These are phyloP conservation scores for Endocarpon pusillum DNA, from an alignment of 495 filamentous ascomycete genomes.

Conservation along the genomic window DNA sequence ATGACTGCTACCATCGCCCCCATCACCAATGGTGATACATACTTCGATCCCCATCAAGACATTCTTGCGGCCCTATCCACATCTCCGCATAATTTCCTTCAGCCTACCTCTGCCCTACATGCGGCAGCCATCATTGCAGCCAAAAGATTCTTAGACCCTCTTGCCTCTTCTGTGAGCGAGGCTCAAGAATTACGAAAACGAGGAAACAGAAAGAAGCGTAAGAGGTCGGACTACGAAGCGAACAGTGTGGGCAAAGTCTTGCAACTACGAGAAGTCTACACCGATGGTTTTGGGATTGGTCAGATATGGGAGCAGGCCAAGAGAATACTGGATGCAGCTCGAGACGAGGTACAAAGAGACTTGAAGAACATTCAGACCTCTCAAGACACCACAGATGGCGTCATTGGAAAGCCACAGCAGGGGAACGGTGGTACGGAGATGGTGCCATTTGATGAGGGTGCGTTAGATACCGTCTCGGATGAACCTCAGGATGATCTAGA, in stretches of 20 bases:
- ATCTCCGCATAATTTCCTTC: slow-evolving; percentile 44
- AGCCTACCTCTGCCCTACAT: slow-evolving; percentile 45
- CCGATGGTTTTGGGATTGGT: slow-evolving; percentile 70
- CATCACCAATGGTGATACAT: slow-evolving; percentile 14
- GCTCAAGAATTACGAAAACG: slow-evolving; percentile 42
- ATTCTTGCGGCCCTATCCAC: slow-evolving; percentile 30
- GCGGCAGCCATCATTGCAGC: slow-evolving; percentile 46
- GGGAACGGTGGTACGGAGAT: slow-evolving; percentile 11
- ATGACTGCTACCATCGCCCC: too few species aligned
- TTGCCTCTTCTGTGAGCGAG: slow-evolving; percentile 51
- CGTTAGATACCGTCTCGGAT: slow-evolving; percentile 11
- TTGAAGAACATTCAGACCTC: slow-evolving; percentile 1
- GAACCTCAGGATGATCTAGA: slow-evolving; percentile 11
- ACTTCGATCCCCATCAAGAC: slow-evolving; percentile 12
- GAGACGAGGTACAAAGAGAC: slow-evolving; percentile 27
- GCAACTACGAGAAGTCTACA: slow-evolving; percentile 60
- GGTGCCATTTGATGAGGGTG: slow-evolving; percentile 10
- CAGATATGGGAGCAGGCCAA: slow-evolving; percentile 92
- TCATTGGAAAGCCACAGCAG: neutral
- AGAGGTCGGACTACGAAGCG: slow-evolving; percentile 24
- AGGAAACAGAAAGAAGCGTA: slow-evolving; percentile 49
- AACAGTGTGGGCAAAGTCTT: slow-evolving; percentile 29
- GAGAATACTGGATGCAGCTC: slow-evolving; percentile 48
- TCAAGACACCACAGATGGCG: neutral
- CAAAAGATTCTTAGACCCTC: slow-evolving; percentile 58